Evolutionary conservation across 179 eudicot species (phyloP).

Genomic region (Monotropa hypopitys): DNA sequence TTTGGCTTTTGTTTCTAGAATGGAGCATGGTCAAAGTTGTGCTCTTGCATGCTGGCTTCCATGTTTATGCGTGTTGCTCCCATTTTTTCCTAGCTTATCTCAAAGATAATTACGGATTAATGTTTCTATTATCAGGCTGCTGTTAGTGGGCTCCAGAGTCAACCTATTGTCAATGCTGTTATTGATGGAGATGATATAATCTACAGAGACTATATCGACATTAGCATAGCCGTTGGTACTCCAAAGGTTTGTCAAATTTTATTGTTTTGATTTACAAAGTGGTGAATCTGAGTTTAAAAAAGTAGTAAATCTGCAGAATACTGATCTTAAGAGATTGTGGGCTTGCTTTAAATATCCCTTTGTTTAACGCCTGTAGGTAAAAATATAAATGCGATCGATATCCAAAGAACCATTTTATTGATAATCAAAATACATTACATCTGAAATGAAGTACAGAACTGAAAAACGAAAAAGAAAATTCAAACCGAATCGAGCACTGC

Average conservation of each 20-base stretch:
- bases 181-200: constrained; percentile 98
- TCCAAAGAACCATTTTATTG: too few species aligned
- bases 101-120: background rate
- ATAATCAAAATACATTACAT: too few species aligned
- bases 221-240: constrained; percentile 98
- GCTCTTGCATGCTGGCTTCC: background rate
- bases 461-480: too few species aligned
- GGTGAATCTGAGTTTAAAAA: background rate
- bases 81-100: background rate
- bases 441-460: too few species aligned
- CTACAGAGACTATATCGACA: constrained; percentile 84
- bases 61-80: background rate
- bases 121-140: constrained; percentile 51
- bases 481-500: too few species aligned
- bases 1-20: background rate
- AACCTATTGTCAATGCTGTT: constrained; percentile 89
- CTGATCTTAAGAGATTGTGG: background rate
- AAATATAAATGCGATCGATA: too few species aligned
- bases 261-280: background rate
- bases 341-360: background rate
- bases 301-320: background rate
- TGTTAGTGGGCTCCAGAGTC: constrained; percentile 83
- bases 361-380: too few species aligned
- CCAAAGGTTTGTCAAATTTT: constrained; percentile 47
- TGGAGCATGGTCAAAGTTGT: constrained; percentile 2